A percentile compares a stretch with the other conserved stretches of the same genome.
Evolutionary conservation across 495 filamentous ascomycete species (phyloP).

Genomic region (Bryoglossum gracile): DNA sequence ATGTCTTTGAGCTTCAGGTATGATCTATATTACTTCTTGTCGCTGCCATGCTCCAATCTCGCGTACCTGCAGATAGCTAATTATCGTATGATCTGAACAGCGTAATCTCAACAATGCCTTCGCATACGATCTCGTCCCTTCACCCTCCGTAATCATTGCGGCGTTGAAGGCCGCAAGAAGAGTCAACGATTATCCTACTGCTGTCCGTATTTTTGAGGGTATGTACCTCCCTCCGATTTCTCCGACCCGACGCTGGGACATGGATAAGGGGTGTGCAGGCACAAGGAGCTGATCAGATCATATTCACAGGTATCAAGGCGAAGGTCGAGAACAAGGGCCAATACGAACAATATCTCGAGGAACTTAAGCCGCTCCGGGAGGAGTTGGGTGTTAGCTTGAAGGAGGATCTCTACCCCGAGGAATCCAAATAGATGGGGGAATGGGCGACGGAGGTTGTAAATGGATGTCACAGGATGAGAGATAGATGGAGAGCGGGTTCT

Average conservation of each 20-base stretch:
- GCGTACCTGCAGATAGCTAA: constrained; percentile 14
- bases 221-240: constrained; percentile 24
- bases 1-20: constrained; percentile 99
- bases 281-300: constrained; percentile 5
- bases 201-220: constrained; percentile 98
- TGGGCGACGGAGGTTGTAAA: constrained; percentile 9
- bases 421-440: constrained; percentile 18
- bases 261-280: neutral
- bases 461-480: constrained; percentile 12
- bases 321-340: constrained; percentile 98
- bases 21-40: constrained; percentile 26
- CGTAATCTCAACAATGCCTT: constrained; percentile 99
- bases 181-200: constrained; percentile 98
- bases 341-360: constrained; percentile 94
- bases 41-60: neutral
- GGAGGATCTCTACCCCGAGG: constrained; percentile 88
- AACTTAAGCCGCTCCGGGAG: constrained; percentile 86
- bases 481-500: constrained; percentile 8
- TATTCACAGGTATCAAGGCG: constrained; percentile 80
- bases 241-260: neutral
- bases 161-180: constrained; percentile 85
- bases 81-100: constrained; percentile 38
- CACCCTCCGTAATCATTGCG: constrained; percentile 82
- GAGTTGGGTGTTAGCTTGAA: constrained; percentile 88
- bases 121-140: constrained; percentile 98